Percentiles rank a stretch among this genome's conserved stretches.
phyloP scores from a whole-genome alignment of 306 rosid genomes.

The Trichosanthes cucumerina region DNA sequence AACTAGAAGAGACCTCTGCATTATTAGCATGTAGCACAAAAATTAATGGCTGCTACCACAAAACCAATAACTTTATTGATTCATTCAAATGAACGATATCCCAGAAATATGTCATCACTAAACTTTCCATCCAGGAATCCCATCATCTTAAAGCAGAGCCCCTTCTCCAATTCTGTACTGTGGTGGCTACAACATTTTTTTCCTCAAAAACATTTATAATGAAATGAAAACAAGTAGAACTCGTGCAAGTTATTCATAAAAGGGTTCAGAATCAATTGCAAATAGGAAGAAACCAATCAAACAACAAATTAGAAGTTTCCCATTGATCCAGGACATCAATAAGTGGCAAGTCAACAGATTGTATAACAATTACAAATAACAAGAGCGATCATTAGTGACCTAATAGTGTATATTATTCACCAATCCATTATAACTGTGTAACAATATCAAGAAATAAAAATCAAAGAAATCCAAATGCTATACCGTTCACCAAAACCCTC shows the following conservation, averaged over 20 bases:
- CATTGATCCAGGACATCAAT: slow-evolving; percentile 2
- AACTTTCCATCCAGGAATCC: neutral
- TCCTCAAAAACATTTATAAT: neutral
- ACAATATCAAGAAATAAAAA: neutral
- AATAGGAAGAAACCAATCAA: neutral
- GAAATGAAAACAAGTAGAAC: neutral
- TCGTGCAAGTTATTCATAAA: neutral
- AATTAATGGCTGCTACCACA: neutral
- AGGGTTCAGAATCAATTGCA: slow-evolving; percentile 44
- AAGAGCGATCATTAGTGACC: neutral
- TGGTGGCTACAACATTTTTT: neutral
- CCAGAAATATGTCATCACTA: neutral
- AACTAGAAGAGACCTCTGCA: neutral
- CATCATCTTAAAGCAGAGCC: neutral
- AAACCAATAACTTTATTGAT: neutral
- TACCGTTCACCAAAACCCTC: neutral
- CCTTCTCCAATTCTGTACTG: neutral
- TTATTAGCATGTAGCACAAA: neutral
- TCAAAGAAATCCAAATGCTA: neutral
- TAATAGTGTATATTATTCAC: neutral
- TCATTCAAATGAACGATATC: neutral
- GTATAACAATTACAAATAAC: neutral
- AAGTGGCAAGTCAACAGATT: neutral
- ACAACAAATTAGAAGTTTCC: neutral
- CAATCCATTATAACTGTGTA: neutral